These are phyloP conservation scores for Lachnellula willkommii DNA, from an alignment of 2,329 filamentous ascomycete species.

Conservation along the genomic window DNA sequence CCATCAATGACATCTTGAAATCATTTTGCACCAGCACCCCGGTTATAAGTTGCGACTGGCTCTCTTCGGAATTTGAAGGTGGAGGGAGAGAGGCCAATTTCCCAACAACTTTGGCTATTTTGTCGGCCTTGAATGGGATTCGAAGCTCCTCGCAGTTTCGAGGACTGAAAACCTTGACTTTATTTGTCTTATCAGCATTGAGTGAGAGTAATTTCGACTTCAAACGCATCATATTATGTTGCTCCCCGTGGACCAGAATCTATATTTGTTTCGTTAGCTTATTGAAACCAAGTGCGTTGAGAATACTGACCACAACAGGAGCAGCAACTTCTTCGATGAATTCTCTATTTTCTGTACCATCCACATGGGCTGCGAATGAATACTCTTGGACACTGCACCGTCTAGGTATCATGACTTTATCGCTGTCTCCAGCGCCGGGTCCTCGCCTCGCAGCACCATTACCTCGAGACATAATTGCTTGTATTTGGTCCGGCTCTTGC, in stretches of 20 bases:
- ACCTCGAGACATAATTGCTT: constrained; percentile 80
- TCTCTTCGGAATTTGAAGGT: constrained; percentile 35
- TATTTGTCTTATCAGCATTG: constrained; percentile 69
- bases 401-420: constrained; percentile 85
- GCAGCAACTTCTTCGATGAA: constrained; percentile 94
- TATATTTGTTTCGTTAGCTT: constrained; percentile 34
- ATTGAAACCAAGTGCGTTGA: background rate
- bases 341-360: constrained; percentile 89
- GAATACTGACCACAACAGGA: constrained; percentile 75
- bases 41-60: constrained; percentile 60
- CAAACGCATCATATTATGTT: constrained; percentile 95
- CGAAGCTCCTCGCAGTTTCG: constrained; percentile 91
- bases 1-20: constrained; percentile 96
- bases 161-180: constrained; percentile 89
- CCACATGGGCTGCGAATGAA: constrained; percentile 94
- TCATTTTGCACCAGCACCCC: constrained; percentile 96
- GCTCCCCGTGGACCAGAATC: constrained; percentile 96
- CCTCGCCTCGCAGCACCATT: constrained; percentile 58
- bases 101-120: constrained; percentile 92
- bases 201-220: constrained; percentile 93
- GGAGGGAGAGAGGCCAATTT: constrained; percentile 80
- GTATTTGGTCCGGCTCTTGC: constrained; percentile 90
- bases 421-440: constrained; percentile 57
- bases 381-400: constrained; percentile 91
- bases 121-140: constrained; percentile 93